Evolutionary conservation across 129 eudicot genomes (phyloP), one percentile per base, ranked within the genome.

Genomic region (Gnaphalium uliginosum): DNA sequence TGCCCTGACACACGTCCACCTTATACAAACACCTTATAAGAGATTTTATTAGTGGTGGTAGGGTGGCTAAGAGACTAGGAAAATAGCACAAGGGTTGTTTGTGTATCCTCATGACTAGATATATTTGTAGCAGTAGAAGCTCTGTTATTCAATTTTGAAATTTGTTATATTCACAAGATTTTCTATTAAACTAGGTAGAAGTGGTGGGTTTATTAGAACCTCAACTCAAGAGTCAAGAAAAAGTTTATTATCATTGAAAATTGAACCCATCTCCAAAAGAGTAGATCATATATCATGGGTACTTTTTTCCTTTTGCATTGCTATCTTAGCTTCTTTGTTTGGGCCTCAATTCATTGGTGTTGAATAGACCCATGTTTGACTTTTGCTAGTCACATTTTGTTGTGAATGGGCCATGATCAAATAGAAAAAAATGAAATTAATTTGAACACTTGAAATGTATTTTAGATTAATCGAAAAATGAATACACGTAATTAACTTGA

Each of bases 41-140:
- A 60, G 37, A 24, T 25, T 61, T 0, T 26, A 24, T 69, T 26
- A 15, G 73, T 23, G 64, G 53, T 65, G 75, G 58, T 51, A 56
- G 8, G 68, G 39, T 30, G 81, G n/a, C 32, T 14, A 65, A 32
- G 61, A 65, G 71, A 73, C 70, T 64, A 33, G 67, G n/a, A 69
- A 68, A 77, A 69, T 23, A 63, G 71, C 50, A 27, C 32, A 72
- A 72, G 53, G n/a, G 68, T 21, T 39, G 68, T 58, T 73, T 73
- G 68, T 73, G 68, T 58, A 37, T 46, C 77, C 8, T 62, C 70
- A 59, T 60, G 41, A 43, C 61, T 63, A 27, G 29, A 48, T 29
- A 27, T 75, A 48, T 64, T 50, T 59, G 48, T 57, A 77, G 81
- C 19, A 29, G 27, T 60, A 78, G 76, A 70, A 61, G 71, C 71